Conservation (phyloP, 495 filamentous ascomycete genomes). For the Neurospora sp. region DNA sequence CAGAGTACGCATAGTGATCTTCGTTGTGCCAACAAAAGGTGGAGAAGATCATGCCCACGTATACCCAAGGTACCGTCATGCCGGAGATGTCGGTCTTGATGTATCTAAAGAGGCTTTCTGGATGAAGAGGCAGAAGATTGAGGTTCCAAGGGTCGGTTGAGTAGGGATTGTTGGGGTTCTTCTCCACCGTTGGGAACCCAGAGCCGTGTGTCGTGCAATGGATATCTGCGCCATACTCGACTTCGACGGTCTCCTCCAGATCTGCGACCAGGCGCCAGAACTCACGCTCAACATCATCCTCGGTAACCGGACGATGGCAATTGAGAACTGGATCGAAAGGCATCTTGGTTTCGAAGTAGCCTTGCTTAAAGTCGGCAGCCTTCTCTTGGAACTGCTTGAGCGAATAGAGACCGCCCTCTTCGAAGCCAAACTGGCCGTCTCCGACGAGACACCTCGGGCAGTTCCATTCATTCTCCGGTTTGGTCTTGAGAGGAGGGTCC, state of each 20-base stretch:
- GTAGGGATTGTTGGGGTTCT: slow-evolving; percentile 76
- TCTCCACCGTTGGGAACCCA: slow-evolving; percentile 92
- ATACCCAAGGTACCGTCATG: slow-evolving; percentile 99
- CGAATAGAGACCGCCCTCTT: slow-evolving; percentile 94
- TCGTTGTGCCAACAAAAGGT: slow-evolving; percentile 99
- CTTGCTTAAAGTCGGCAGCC: slow-evolving; percentile 86
- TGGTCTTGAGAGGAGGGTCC: slow-evolving; percentile 70
- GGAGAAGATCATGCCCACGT: slow-evolving; percentile 99
- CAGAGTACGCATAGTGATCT: slow-evolving; percentile 95
- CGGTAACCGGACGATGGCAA: slow-evolving; percentile 66
- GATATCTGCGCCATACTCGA: slow-evolving; percentile 97
- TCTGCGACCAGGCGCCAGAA: slow-evolving; percentile 95
- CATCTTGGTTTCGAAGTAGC: slow-evolving; percentile 86
- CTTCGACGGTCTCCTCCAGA: slow-evolving; percentile 88
- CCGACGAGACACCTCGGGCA: slow-evolving; percentile 93
- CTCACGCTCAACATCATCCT: slow-evolving; percentile 93
- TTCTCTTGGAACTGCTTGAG: slow-evolving; percentile 95
- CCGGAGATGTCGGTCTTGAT: slow-evolving; percentile 99
- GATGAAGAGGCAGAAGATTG: slow-evolving; percentile 82
- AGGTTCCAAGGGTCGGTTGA: slow-evolving; percentile 92
- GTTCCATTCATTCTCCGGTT: slow-evolving; percentile 88
- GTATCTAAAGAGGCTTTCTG: slow-evolving; percentile 87
- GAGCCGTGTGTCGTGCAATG: slow-evolving; percentile 97
- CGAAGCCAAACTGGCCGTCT: slow-evolving; percentile 94
- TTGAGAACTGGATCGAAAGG: slow-evolving; percentile 79